Base-by-base conservation (phyloP, 495 filamentous ascomycete genomes). In the Penicillium canescens region DNA sequence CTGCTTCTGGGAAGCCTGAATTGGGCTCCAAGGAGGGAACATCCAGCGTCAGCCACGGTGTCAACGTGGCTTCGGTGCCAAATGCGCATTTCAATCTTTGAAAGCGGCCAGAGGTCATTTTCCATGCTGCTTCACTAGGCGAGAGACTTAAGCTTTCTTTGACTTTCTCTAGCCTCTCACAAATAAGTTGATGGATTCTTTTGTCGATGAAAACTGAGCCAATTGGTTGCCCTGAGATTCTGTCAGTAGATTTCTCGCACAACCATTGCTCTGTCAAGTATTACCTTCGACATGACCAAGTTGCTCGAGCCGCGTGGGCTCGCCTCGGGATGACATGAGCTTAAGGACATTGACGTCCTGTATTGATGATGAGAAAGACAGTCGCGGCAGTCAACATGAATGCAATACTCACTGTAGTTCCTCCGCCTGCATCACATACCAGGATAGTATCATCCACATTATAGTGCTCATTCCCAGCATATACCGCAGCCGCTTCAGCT, bases 401-500 rank as follows among this genome's bases (percentile, higher is more conserved):
- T 23, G 33, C n/a, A 16, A n/a, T 9, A 31, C 60, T 21, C 58
- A 72, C 71, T n/a, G 74, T 82, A 1, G 80, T 82, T 10, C 80
- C 80, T 44, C 80, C 80, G 1, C 80, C 80, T 35, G 78, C 76
- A 66, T 83, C 80, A 54, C 80, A 83, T 28, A 83, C 71, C 24
- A 83, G 61, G 7, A 82, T 60, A 8, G 75, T 70, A 58, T 81
- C 78, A n/a, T 68, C 52, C 21, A 65, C 41, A 55, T 66, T 20
- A 60, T 71, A 69, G 50, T 66, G 56, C 36, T 73, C 72, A 18
- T 72, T 75, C 6, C 72, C 74, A 0, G 77, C 72, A 60, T 80
- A 77, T 0, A 86, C 83, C 11, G 86, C 86, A 6, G 85, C 85
- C 4, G 85, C 85, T 63, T 88, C 85, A 4, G 85, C 83, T 61